Evolutionary conservation across 441 rosid species (phyloP).

Genomic region (Bruguiera hainesii): DNA sequence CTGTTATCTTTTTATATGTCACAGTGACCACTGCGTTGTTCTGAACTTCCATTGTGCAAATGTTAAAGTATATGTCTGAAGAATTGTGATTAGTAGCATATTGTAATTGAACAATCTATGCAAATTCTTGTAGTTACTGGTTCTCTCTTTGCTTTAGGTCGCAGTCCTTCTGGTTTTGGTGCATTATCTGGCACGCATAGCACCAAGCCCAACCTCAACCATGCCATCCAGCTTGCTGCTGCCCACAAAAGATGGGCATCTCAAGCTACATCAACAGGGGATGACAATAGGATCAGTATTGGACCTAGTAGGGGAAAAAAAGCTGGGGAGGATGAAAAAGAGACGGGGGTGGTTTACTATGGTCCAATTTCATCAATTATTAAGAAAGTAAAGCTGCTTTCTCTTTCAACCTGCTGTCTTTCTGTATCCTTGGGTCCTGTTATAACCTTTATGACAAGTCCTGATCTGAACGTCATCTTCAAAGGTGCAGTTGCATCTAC

Average conservation of each 20-base stretch:
- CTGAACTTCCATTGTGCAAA: background rate
- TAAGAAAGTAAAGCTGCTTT: constrained; percentile 89
- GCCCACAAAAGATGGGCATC: constrained; percentile 63
- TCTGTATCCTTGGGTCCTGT: constrained; percentile 92
- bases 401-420: constrained; percentile 96
- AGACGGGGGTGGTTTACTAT: constrained; percentile 47
- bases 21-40: background rate
- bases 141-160: constrained; percentile 35
- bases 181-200: constrained; percentile 31
- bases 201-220: constrained; percentile 30
- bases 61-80: background rate
- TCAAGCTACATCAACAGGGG: constrained; percentile 45
- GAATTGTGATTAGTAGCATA: background rate
- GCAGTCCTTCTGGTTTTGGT: constrained; percentile 30
- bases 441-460: constrained; percentile 90
- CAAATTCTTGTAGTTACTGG: background rate
- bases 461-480: constrained; percentile 72
- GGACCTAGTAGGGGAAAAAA: constrained; percentile 53
- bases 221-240: constrained; percentile 23
- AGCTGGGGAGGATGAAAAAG: constrained; percentile 46
- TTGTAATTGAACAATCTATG: background rate
- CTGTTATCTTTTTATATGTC: background rate
- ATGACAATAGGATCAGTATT: constrained; percentile 66
- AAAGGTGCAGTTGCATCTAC: constrained; percentile 92
- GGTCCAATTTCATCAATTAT: constrained; percentile 91